These are phyloP conservation scores for Hirschioporus abietinus DNA, from an alignment of 768 basidiomycete genomes.

Conservation along the genomic window DNA sequence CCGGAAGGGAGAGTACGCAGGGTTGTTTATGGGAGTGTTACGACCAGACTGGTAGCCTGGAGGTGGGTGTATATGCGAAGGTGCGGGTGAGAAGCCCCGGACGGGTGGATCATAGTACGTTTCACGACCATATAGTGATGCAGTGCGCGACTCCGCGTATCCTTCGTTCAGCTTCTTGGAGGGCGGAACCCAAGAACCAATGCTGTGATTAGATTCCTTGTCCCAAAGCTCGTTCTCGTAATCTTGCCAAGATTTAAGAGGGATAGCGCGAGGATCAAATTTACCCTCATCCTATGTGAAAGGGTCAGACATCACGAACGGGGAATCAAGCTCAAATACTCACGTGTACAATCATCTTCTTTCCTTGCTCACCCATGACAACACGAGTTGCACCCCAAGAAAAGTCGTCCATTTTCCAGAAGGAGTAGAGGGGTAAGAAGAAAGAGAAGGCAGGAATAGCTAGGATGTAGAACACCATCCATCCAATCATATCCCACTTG, in stretches of 20 bases:
- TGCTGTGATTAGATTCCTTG: slow-evolving; percentile 93
- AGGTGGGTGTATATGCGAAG: slow-evolving; percentile 55
- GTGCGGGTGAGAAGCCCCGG: slow-evolving; percentile 65
- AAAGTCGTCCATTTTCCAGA: slow-evolving; percentile 99
- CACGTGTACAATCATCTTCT: slow-evolving; percentile 93
- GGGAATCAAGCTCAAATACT: slow-evolving; percentile 30
- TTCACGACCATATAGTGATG: slow-evolving; percentile 82
- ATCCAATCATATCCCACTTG: slow-evolving; percentile 98
- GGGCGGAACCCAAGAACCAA: slow-evolving; percentile 88
- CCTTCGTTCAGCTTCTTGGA: slow-evolving; percentile 64
- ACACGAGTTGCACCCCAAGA: slow-evolving; percentile 92
- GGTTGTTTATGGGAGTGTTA: slow-evolving; percentile 52
- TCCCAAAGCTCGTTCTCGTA: slow-evolving; percentile 98
- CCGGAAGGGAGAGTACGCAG: slow-evolving; percentile 27
- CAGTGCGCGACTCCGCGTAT: slow-evolving; percentile 72
- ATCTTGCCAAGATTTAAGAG: slow-evolving; percentile 95
- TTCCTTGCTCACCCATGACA: slow-evolving; percentile 90
- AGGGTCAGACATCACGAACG: slow-evolving; percentile 9
- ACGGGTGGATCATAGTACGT: slow-evolving; percentile 73
- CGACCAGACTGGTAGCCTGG: slow-evolving; percentile 75
- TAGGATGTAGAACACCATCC: slow-evolving; percentile 95
- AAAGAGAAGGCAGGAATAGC: slow-evolving; percentile 93
- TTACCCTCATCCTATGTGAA: slow-evolving; percentile 84
- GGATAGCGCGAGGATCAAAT: slow-evolving; percentile 90
- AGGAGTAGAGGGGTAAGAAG: slow-evolving; percentile 88